Percentiles rank a stretch among this genome's conserved stretches.
phyloP scores from a whole-genome alignment of 2,329 filamentous ascomycete species.

The Fonsecaea monophora region DNA sequence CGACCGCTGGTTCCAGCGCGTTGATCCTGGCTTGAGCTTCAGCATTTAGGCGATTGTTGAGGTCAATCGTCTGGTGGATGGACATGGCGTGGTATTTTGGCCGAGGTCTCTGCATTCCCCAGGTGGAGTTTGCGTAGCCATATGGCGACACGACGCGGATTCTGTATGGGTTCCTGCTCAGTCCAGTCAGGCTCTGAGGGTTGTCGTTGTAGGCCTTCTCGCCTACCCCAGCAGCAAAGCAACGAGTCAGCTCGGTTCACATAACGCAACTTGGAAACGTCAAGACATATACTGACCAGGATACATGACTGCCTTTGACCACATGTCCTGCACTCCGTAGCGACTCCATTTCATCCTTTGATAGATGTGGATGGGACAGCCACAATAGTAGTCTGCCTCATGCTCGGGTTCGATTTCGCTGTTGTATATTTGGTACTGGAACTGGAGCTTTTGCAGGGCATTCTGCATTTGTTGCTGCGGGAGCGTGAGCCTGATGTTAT shows the following conservation, averaged over 20 bases:
- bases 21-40: conserved; percentile 48
- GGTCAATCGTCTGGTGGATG: conserved; percentile 47
- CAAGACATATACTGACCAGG: conserved; percentile 45
- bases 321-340: conserved; percentile 49
- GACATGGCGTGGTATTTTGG: conserved; percentile 45
- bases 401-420: conserved; percentile 57
- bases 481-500: conserved; percentile 5
- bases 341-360: conserved; percentile 47
- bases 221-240: conserved; percentile 8
- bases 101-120: conserved; percentile 40
- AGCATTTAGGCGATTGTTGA: conserved; percentile 48
- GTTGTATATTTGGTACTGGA: conserved; percentile 52
- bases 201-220: conserved; percentile 44
- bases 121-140: conserved; percentile 41
- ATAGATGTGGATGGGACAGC: conserved; percentile 52
- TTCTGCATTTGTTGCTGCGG: conserved; percentile 54
- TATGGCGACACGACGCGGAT: conserved; percentile 46
- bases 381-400: conserved; percentile 50
- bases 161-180: conserved; percentile 48
- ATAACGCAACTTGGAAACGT: neutral
- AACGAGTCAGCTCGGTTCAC: neutral
- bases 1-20: conserved; percentile 46
- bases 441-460: conserved; percentile 50
- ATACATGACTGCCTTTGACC: conserved; percentile 57
- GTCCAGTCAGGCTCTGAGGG: conserved; percentile 30